Base-by-base conservation (phyloP, 768 basidiomycete species). In the Termitomyces sp. region DNA sequence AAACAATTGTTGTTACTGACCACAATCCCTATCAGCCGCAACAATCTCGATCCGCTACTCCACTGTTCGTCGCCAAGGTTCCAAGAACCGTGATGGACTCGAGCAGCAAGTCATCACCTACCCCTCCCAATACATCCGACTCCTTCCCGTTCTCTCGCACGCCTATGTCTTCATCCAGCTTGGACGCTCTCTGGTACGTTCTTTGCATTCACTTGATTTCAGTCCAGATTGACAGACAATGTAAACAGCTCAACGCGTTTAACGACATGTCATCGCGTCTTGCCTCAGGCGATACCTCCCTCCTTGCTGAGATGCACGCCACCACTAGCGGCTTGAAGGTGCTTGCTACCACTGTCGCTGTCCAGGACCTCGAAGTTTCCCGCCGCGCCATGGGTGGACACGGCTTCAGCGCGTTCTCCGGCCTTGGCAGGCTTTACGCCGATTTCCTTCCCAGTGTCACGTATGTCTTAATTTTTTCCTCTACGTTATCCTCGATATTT, bases 331-430 rank as follows among this genome's bases (percentile, higher is more conserved):
- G 84, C 0, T 73, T 91, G 24, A 92, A 92, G 67, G 76, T 82
- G 3, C 74, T 87, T 32, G 81, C 79, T 3, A 78, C 81, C 1
- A 75, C 78, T 0, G 67, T 74, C n/a, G 72, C 76, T 5, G 76
- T 83, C 2, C 76, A 76, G 35, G 86, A 86, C 60, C 64, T 88
- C 13, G 88, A 90, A 68, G 78, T 74, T 6, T 84, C 86, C 3
- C 79, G 88, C 8, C 79, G 87, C 16, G 79, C 86, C 0, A 81
- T 90, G 79, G 90, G 89, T 52, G 89, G 89, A 3, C 89, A 92
- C 68, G 89, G 90, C 0, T 90, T 81, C 68, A 87, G 87, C 62
- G 79, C 76, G 0, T 87, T 85, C 61, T 75, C 85, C 0, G 88
- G 87, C 3, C 74, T 91, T 1, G 88, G 88, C 4, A 70, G 76